phyloP scores from a whole-genome alignment of 164 flowering plant genomes.

The Brasenia schreberi region DNA sequence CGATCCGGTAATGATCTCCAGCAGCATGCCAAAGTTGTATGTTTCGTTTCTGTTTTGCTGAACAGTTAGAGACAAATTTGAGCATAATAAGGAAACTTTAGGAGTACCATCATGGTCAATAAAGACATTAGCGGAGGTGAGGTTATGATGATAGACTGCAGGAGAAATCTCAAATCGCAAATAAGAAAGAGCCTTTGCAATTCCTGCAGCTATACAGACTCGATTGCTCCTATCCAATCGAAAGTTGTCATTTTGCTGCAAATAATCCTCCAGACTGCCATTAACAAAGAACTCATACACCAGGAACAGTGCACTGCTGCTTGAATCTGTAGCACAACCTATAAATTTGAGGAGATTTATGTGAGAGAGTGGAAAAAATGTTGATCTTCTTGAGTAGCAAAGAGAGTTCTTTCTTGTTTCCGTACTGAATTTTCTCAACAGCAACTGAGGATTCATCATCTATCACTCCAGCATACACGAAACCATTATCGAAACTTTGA shows the following conservation, averaged over 20 bases:
- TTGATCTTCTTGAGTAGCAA: constrained; percentile 33
- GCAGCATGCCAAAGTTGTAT: constrained; percentile 43
- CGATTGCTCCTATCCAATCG: constrained; percentile 51
- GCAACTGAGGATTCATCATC: constrained; percentile 42
- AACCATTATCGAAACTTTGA: constrained; percentile 20
- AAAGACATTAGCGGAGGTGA: constrained; percentile 37
- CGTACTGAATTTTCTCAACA: constrained; percentile 44
- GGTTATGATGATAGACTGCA: constrained; percentile 45
- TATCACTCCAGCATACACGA: constrained; percentile 42
- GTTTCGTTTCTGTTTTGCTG: constrained; percentile 43
- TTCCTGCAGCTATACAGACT: constrained; percentile 44
- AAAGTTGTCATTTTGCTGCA: constrained; percentile 15
- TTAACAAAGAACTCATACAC: constrained; percentile 51
- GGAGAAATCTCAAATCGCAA: constrained; percentile 43
- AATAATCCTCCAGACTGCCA: constrained; percentile 43
- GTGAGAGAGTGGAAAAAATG: constrained; percentile 35
- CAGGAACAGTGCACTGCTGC: constrained; percentile 22
- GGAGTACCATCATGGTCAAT: constrained; percentile 38
- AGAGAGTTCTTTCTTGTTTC: constrained; percentile 34
- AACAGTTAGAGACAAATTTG: constrained; percentile 7
- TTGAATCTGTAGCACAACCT: constrained; percentile 49
- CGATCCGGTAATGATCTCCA: constrained; percentile 54
- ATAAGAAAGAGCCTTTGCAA: constrained; percentile 44
- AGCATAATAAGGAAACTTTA: constrained; percentile 38
- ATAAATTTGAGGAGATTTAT: constrained; percentile 36